These are phyloP conservation scores for Phyllosticta capitalensis DNA, from an alignment of 2,329 filamentous ascomycete genomes.

Conservation along the genomic window DNA sequence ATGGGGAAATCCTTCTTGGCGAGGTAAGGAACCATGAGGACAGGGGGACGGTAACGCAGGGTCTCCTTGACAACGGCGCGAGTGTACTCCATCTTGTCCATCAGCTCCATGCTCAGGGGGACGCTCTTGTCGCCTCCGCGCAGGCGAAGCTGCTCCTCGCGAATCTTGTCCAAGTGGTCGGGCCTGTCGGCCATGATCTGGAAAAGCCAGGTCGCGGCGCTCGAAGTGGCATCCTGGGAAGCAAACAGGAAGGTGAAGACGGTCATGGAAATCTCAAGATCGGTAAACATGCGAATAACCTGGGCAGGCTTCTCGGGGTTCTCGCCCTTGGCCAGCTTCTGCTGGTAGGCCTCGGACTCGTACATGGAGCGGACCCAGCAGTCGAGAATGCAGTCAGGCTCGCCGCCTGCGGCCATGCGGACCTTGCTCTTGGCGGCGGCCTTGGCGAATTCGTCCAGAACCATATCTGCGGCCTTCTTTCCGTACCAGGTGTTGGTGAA, in stretches of 20 bases:
- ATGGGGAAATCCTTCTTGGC: conserved; percentile 95
- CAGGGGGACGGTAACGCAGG: conserved; percentile 80
- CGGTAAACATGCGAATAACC: conserved; percentile 74
- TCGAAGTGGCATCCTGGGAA: conserved; percentile 93
- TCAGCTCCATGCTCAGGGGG: conserved; percentile 67
- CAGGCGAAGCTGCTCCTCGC: conserved; percentile 75
- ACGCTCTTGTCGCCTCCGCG: conserved; percentile 66
- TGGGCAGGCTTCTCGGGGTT: conserved; percentile 70
- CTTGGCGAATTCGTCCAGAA: conserved; percentile 78
- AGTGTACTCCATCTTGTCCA: conserved; percentile 84
- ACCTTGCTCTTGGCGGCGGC: conserved; percentile 91
- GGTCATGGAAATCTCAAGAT: conserved; percentile 87
- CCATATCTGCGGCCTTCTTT: conserved; percentile 90
- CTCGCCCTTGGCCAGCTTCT: conserved; percentile 65
- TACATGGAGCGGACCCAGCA: conserved; percentile 86
- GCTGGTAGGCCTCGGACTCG: conserved; percentile 71
- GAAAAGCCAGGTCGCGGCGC: conserved; percentile 89
- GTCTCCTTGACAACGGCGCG: conserved; percentile 68
- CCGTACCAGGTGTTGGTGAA: conserved; percentile 96
- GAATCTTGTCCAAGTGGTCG: conserved; percentile 81
- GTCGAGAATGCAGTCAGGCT: conserved; percentile 89
- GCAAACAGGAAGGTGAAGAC: conserved; percentile 96
- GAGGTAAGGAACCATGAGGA: conserved; percentile 92
- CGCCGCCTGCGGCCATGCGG: conserved; percentile 79
- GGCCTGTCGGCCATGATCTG: conserved; percentile 88